Evolutionary conservation across 2,329 filamentous ascomycete species (phyloP).

Genomic region (Juglanconis juglandina): DNA sequence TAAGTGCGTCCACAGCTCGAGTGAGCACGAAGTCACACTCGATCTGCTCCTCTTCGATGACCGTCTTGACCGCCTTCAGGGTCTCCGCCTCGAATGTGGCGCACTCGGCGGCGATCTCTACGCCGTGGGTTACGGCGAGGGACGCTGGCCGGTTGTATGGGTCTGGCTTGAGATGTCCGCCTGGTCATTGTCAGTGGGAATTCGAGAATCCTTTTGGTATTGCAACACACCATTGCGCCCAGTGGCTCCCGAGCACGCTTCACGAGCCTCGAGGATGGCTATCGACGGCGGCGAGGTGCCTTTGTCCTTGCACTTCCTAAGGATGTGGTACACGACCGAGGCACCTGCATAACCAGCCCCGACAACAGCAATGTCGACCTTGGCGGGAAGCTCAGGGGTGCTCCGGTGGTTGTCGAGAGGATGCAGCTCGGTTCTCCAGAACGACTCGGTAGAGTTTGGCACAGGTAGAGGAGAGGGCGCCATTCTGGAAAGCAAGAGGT

Average conservation of each 20-base stretch:
- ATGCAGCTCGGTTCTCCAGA: slow-evolving; percentile 40
- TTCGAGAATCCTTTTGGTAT: not conserved
- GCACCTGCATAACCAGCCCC: slow-evolving; percentile 46
- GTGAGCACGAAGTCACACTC: slow-evolving; percentile 44
- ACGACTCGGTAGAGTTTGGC: slow-evolving; percentile 29
- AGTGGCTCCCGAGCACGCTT: slow-evolving; percentile 35
- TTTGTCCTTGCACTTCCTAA: slow-evolving; percentile 20
- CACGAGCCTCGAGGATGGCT: slow-evolving; percentile 32
- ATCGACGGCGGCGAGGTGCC: slow-evolving; percentile 21
- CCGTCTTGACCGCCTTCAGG: slow-evolving; percentile 30
- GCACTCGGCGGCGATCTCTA: slow-evolving; percentile 28
- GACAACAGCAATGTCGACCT: slow-evolving; percentile 44
- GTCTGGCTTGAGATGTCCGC: slow-evolving; percentile 34
- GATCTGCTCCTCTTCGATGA: slow-evolving; percentile 34
- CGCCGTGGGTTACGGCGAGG: slow-evolving; percentile 23
- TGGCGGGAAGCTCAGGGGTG: slow-evolving; percentile 33
- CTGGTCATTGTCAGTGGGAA: slow-evolving; percentile 1
- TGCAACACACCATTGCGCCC: slow-evolving; percentile 31
- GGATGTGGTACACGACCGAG: slow-evolving; percentile 40
- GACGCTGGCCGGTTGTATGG: slow-evolving; percentile 26
- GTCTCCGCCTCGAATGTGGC: slow-evolving; percentile 28
- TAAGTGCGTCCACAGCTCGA: slow-evolving; percentile 36
- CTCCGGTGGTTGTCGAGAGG: slow-evolving; percentile 38
- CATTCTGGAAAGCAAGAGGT: not conserved
- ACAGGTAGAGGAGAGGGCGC: slow-evolving; percentile 24